Conservation (phyloP, 352 stramenopile genomes). For the Pythium utonaiense region DNA sequence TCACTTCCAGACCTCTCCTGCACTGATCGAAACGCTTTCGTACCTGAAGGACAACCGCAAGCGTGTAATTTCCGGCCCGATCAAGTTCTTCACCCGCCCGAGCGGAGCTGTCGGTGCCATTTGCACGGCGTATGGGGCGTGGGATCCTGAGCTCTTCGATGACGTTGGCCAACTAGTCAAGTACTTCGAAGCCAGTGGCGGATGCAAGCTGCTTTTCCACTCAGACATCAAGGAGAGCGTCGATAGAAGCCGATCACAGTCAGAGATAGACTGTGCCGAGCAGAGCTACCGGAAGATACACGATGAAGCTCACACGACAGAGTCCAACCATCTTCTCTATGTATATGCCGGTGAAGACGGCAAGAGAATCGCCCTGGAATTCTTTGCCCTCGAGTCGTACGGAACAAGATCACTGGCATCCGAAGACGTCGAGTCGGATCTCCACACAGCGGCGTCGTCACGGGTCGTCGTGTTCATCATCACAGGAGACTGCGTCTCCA, state of each 20-base stretch:
- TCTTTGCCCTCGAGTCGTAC: conserved; percentile 12
- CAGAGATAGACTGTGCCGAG: background rate
- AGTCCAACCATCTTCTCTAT: conserved; percentile 1
- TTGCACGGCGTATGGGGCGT: conserved; percentile 40
- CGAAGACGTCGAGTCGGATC: conserved; percentile 20
- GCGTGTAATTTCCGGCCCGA: conserved; percentile 29
- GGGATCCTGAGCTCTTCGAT: conserved; percentile 34
- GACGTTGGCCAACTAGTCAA: background rate
- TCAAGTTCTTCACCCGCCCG: conserved; percentile 39
- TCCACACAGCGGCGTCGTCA: conserved; percentile 21
- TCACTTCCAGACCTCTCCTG: conserved; percentile 30
- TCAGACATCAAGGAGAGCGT: conserved; percentile 6
- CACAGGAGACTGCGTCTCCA: conserved; percentile 24
- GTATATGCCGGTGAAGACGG: conserved; percentile 12
- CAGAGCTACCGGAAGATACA: background rate
- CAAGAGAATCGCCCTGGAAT: conserved; percentile 1
- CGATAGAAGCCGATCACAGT: background rate
- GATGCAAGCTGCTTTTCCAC: background rate
- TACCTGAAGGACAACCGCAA: conserved; percentile 50
- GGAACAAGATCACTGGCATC: conserved; percentile 9
- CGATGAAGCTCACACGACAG: background rate
- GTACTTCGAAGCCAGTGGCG: background rate
- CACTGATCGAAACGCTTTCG: conserved; percentile 41
- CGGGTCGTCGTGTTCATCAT: conserved; percentile 38
- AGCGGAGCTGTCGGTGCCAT: conserved; percentile 44